phyloP scores from a whole-genome alignment of 176 grass and related monocot species.

The Cenchrus americanus region DNA sequence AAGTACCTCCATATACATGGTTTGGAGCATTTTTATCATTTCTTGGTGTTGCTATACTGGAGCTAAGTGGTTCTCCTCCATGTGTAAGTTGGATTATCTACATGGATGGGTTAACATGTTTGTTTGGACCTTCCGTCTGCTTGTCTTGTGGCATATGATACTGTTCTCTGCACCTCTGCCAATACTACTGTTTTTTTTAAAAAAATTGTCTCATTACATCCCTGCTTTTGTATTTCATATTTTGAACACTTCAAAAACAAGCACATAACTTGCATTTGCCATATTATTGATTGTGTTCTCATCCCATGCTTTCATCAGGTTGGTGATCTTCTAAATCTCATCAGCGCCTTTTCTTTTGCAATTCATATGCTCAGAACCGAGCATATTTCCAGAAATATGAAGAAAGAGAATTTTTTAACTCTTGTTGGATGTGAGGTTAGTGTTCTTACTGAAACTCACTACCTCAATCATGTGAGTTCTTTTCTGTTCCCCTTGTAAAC shows the following conservation, averaged over 20 bases:
- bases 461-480: neutral
- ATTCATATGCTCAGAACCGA: slow-evolving; percentile 66
- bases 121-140: slow-evolving; percentile 5
- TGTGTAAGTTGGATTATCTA: slow-evolving; percentile 60
- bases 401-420: slow-evolving; percentile 45
- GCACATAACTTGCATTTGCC: neutral
- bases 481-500: neutral
- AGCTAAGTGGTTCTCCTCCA: slow-evolving; percentile 56
- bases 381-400: slow-evolving; percentile 50
- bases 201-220: neutral
- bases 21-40: slow-evolving; percentile 53
- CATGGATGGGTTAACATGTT: slow-evolving; percentile 38
- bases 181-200: neutral
- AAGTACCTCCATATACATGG: slow-evolving; percentile 57
- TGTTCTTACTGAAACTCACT: neutral
- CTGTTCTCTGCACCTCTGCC: neutral
- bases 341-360: slow-evolving; percentile 56
- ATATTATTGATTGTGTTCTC: slow-evolving; percentile 15
- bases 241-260: neutral
- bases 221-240: neutral
- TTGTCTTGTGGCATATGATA: neutral
- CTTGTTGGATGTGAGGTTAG: slow-evolving; percentile 64
- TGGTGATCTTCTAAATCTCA: slow-evolving; percentile 55
- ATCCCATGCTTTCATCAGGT: slow-evolving; percentile 34
- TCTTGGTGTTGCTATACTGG: slow-evolving; percentile 55